Evolutionary conservation across 2,329 filamentous ascomycete genomes (phyloP).

Genomic region (Pseudogymnoascus sp.): DNA sequence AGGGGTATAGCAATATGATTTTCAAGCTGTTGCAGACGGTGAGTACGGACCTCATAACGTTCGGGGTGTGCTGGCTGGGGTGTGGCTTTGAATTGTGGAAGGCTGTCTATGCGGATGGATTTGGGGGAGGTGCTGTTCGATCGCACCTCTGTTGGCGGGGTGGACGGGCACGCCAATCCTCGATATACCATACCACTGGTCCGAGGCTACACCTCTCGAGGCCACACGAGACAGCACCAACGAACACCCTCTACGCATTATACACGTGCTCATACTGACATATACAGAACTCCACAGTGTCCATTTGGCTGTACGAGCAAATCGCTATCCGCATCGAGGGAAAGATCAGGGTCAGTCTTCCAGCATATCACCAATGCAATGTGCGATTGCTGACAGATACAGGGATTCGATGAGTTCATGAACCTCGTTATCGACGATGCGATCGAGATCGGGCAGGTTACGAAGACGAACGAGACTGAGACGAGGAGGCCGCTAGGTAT

Average conservation of each 20-base stretch:
- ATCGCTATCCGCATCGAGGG: constrained; percentile 89
- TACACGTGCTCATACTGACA: constrained; percentile 21
- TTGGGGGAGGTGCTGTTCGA: not conserved
- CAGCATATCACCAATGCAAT: not conserved
- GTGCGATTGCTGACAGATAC: not conserved
- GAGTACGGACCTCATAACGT: constrained; percentile 20
- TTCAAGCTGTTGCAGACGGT: constrained; percentile 75
- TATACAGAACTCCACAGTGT: constrained; percentile 60
- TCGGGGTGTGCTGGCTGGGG: not conserved
- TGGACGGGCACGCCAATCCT: not conserved
- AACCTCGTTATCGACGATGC: constrained; percentile 96
- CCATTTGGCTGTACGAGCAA: constrained; percentile 97
- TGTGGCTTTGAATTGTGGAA: not conserved
- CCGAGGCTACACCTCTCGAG: not conserved
- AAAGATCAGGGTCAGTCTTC: constrained; percentile 70
- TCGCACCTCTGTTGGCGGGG: not conserved
- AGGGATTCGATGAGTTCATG: constrained; percentile 99
- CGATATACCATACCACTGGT: not conserved
- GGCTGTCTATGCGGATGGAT: not conserved
- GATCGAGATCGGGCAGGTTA: constrained; percentile 78
- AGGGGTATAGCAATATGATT: constrained; percentile 65
- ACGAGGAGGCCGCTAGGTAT: constrained; percentile 71
- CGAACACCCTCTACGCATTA: constrained; percentile 14
- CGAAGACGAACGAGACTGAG: constrained; percentile 68
- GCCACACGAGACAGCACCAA: not conserved